Evolutionary conservation across 176 grass and related monocot species (phyloP).

Genomic region (Tillandsia fasciculata): DNA sequence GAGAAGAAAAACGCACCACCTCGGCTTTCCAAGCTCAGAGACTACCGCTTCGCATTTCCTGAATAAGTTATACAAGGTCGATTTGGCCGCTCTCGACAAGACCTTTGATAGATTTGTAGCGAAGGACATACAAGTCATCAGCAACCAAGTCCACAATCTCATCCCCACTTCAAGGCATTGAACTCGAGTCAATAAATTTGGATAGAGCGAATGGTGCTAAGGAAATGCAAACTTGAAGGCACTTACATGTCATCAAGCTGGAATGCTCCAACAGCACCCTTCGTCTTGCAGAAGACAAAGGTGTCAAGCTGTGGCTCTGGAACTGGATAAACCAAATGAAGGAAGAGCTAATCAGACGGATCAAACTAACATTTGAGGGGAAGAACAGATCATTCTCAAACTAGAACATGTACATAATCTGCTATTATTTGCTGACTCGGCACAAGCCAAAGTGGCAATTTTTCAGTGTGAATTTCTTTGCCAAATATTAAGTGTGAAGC

Average conservation of each 20-base stretch:
- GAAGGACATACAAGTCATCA: constrained; percentile 83
- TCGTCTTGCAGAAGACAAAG: constrained; percentile 92
- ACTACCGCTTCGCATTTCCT: neutral
- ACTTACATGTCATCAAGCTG: constrained; percentile 92
- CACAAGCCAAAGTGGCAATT: too few species aligned
- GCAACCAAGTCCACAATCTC: constrained; percentile 90
- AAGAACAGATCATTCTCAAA: too few species aligned
- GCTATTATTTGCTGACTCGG: too few species aligned
- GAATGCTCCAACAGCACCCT: constrained; percentile 74
- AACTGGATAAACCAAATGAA: constrained; percentile 35
- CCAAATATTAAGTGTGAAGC: too few species aligned
- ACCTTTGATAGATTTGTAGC: constrained; percentile 87
- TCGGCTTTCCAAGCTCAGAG: too few species aligned
- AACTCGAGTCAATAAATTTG: constrained; percentile 5
- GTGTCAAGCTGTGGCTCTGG: constrained; percentile 72
- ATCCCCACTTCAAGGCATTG: constrained; percentile 49
- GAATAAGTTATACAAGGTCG: constrained; percentile 51
- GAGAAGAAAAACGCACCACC: too few species aligned
- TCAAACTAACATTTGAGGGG: too few species aligned
- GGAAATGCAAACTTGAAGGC: neutral
- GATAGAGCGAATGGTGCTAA: neutral
- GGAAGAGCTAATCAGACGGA: neutral
- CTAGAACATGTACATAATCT: too few species aligned
- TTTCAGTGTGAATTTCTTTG: too few species aligned
- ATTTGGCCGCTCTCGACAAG: constrained; percentile 48